Conservation (phyloP, 1,139 yeast species). For the Pichia terricola region DNA sequence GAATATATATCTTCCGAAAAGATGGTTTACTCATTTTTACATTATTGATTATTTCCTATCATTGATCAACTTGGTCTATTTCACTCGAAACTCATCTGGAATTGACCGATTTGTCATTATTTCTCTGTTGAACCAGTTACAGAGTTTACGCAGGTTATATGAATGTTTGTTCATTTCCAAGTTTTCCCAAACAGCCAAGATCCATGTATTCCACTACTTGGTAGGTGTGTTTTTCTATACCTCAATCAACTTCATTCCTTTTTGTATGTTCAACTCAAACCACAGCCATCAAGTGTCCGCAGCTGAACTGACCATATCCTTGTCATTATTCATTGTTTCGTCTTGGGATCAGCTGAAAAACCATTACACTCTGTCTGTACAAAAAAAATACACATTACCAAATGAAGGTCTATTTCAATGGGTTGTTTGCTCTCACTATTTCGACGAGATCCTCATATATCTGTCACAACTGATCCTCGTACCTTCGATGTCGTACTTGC, state of each 20-base stretch:
- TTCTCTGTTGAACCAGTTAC: slow-evolving; percentile 34
- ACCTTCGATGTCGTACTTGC: slow-evolving; percentile 10
- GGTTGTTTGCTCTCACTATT: slow-evolving; percentile 71
- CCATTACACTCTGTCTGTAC: slow-evolving; percentile 50
- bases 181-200: slow-evolving; percentile 41
- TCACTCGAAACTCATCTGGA: not conserved
- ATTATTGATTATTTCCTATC: slow-evolving; percentile 22
- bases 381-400: slow-evolving; percentile 65
- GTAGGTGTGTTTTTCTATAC: slow-evolving; percentile 66
- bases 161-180: slow-evolving; percentile 51
- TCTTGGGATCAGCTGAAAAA: slow-evolving; percentile 48
- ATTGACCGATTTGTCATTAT: not conserved
- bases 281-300: not conserved
- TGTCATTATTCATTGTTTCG: slow-evolving; percentile 8
- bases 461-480: slow-evolving; percentile 25
- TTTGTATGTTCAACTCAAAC: slow-evolving; percentile 6
- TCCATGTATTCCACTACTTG: slow-evolving; percentile 68
- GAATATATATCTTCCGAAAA: slow-evolving; percentile 36
- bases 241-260: slow-evolving; percentile 27
- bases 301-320: not conserved
- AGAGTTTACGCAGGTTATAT: slow-evolving; percentile 51
- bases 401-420: slow-evolving; percentile 37
- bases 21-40: slow-evolving; percentile 42
- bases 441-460: slow-evolving; percentile 66
- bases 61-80: not conserved